A percentile compares a stretch with the other conserved stretches of the same genome.
Conservation (phyloP, 1,284 basidiomycete species). For the Phenoliferia sp. region DNA sequence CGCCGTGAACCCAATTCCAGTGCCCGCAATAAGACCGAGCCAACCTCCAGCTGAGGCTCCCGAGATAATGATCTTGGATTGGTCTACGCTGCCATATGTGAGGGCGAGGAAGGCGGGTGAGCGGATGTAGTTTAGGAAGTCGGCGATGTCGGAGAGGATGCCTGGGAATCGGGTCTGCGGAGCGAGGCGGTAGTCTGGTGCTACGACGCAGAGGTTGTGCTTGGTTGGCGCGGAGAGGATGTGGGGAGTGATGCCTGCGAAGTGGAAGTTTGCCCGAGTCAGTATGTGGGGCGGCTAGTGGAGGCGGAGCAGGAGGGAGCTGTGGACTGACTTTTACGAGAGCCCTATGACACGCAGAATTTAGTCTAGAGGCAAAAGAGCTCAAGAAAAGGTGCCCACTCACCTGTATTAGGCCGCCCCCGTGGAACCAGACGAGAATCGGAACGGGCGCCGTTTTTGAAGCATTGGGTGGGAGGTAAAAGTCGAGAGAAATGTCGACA, state of each 20-base stretch:
- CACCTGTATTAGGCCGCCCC: constrained; percentile 24
- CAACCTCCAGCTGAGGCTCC: constrained; percentile 36
- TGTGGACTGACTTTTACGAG: constrained; percentile 16
- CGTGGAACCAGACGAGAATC: constrained; percentile 36
- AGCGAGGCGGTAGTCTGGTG: constrained; percentile 36
- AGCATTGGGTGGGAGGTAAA: constrained; percentile 13
- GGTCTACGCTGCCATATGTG: constrained; percentile 22
- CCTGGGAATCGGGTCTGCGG: constrained; percentile 32
- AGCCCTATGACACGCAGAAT: constrained; percentile 11
- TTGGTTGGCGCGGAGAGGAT: constrained; percentile 25
- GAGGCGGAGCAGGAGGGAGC: background rate
- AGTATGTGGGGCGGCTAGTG: background rate
- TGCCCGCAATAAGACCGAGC: constrained; percentile 31
- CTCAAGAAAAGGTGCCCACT: constrained; percentile 12
- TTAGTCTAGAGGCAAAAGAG: background rate
- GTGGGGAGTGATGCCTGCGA: constrained; percentile 28
- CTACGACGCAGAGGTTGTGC: constrained; percentile 26
- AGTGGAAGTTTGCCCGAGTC: background rate
- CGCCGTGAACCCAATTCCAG: constrained; percentile 31
- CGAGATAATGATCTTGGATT: constrained; percentile 23
- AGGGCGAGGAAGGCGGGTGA: constrained; percentile 22
- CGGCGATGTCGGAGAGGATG: constrained; percentile 32
- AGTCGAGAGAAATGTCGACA: constrained; percentile 27
- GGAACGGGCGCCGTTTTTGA: constrained; percentile 13
- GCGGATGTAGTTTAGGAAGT: constrained; percentile 20